phyloP scores from a whole-genome alignment of 352 stramenopile genomes.

The Phytophthora pini region DNA sequence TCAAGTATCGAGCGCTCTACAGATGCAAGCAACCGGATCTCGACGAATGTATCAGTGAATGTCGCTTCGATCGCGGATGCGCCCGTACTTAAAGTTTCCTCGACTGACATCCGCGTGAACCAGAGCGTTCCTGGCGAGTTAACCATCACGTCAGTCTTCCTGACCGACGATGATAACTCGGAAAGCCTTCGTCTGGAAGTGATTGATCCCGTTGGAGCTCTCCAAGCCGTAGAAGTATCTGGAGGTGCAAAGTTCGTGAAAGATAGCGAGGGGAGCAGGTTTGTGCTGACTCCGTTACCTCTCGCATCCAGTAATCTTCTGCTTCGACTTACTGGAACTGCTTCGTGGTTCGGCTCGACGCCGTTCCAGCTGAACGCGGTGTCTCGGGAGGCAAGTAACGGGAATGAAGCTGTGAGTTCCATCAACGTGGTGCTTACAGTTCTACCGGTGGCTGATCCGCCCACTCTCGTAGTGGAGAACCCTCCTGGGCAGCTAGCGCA shows the following conservation, averaged over 20 bases:
- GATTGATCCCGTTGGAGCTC: conserved; percentile 21
- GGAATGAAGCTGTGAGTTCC: conserved; percentile 21
- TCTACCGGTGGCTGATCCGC: conserved; percentile 47
- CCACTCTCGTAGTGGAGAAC: conserved; percentile 43
- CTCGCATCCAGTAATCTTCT: conserved; percentile 19
- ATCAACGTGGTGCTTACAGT: conserved; percentile 35
- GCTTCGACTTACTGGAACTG: conserved; percentile 35
- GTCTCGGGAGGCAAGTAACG: conserved; percentile 40
- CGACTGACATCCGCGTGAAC: conserved; percentile 37
- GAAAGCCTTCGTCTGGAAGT: conserved; percentile 48
- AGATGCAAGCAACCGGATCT: conserved; percentile 22
- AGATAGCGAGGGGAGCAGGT: conserved; percentile 19
- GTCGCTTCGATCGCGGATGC: conserved; percentile 45
- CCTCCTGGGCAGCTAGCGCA: conserved; percentile 41
- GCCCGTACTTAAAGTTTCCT: conserved; percentile 32
- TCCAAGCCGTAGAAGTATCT: conserved; percentile 33
- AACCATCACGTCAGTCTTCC: conserved; percentile 27
- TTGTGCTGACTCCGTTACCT: conserved; percentile 32
- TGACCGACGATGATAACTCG: conserved; percentile 52
- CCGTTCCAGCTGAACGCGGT: conserved; percentile 43
- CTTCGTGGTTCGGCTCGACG: conserved; percentile 46
- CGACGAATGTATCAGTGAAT: conserved; percentile 32
- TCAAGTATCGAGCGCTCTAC: conserved; percentile 41
- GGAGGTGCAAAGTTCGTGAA: conserved; percentile 34
- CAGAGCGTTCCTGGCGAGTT: conserved; percentile 43